Evolutionary conservation across 2,329 filamentous ascomycete genomes (phyloP).

Genomic region (Lachnellula cervina): DNA sequence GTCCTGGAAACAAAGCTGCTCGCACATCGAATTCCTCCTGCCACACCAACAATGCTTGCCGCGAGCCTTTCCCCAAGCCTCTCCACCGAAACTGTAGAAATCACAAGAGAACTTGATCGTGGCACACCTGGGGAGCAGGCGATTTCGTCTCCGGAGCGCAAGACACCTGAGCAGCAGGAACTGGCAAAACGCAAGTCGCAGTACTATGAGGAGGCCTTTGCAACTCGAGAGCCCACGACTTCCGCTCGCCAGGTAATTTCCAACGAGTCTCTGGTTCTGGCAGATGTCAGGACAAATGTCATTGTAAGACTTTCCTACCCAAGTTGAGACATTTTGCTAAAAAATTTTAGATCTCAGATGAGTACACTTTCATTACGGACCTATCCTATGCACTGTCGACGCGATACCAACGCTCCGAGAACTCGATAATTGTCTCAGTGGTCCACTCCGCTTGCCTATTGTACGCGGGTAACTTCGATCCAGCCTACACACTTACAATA

Average conservation of each 20-base stretch:
- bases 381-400: constrained; percentile 68
- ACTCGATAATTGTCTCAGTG: constrained; percentile 70
- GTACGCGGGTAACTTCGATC: constrained; percentile 69
- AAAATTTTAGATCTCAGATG: constrained; percentile 60
- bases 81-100: constrained; percentile 18
- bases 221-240: constrained; percentile 26
- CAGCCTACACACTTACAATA: constrained; percentile 74
- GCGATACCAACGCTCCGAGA: constrained; percentile 69
- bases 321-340: constrained; percentile 22
- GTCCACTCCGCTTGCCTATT: constrained; percentile 70
- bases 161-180: constrained; percentile 26
- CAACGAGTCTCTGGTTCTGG: constrained; percentile 46
- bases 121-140: constrained; percentile 28
- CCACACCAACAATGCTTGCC: constrained; percentile 24
- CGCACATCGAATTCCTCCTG: constrained; percentile 21
- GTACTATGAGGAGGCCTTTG: constrained; percentile 33
- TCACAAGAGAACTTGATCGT: constrained; percentile 27
- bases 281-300: constrained; percentile 60
- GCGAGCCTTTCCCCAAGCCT: constrained; percentile 11
- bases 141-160: constrained; percentile 20
- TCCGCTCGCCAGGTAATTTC: constrained; percentile 28
- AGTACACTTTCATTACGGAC: constrained; percentile 68
- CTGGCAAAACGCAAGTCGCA: constrained; percentile 28
- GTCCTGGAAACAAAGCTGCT: constrained; percentile 6
- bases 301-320: constrained; percentile 42